Evolutionary conservation across 176 grass and related monocot species (phyloP).

Genomic region (Ampelocalamus luodianensis): DNA sequence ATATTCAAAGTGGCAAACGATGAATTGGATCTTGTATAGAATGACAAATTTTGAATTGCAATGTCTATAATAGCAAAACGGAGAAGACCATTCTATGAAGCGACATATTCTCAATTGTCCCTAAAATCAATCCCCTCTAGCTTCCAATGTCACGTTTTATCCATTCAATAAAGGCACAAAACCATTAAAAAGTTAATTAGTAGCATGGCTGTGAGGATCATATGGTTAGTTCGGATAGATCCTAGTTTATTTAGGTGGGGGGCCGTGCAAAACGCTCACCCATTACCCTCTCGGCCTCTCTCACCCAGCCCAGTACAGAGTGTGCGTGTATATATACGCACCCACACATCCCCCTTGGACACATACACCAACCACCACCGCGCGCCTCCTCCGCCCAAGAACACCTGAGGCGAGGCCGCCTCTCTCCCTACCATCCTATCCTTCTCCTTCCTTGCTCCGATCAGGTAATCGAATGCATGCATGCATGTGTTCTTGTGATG

Average conservation of each 20-base stretch:
- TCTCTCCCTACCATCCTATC: not conserved
- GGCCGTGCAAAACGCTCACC: conserved; percentile 41
- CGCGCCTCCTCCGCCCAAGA: not conserved
- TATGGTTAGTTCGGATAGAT: conserved; percentile 12
- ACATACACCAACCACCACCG: conserved; percentile 39
- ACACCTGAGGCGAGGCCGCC: conserved; percentile 26
- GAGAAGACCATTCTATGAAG: too few relatives aligned
- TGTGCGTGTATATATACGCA: conserved; percentile 22
- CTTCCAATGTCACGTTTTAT: not conserved
- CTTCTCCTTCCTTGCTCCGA: conserved; percentile 14
- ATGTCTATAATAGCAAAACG: too few relatives aligned
- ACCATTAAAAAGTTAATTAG: not conserved
- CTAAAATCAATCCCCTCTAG: not conserved
- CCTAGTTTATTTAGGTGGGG: conserved; percentile 11
- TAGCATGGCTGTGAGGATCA: not conserved
- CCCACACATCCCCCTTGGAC: conserved; percentile 9
- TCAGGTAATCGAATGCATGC: conserved; percentile 38
- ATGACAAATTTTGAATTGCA: too few relatives aligned
- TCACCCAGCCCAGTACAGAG: conserved; percentile 24
- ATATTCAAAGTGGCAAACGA: too few relatives aligned
- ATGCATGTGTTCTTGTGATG: not conserved
- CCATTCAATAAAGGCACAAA: not conserved
- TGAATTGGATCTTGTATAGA: too few relatives aligned
- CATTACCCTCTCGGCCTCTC: conserved; percentile 2
- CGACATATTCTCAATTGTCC: too few relatives aligned